Evolutionary conservation across 108 stramenopile genomes (phyloP), one percentile per base, ranked within the genome.

Genomic region (Discostella stelligeroides): DNA sequence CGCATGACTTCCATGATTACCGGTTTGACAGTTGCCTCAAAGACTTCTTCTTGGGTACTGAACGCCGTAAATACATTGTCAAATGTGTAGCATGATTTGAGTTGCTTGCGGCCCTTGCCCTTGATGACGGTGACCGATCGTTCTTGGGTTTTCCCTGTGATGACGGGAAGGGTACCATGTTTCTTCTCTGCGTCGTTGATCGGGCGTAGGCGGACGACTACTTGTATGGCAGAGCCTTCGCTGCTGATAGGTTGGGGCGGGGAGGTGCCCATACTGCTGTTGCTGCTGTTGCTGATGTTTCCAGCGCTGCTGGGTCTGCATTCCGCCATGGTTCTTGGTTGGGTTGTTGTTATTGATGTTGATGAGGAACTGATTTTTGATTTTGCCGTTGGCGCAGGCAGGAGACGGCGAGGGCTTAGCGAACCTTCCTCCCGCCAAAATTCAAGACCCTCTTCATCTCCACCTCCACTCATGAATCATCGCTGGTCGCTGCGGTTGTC

Each of bases 61-160:
- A 89, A 89, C 47, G 72, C 64, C n/a, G 83, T 82, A 58, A 92
- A 92, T 53, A 92, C 91, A 68, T 88, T 88, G 58, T 92, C 91
- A 63, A 92, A 92, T 10, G 72, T 29, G 61, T 84, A 92, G 7
- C 18, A 38, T 4, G 78, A 70, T 53, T 84, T 80, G 42, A 66
- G 66, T 65, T 92, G 88, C 17, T 74, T 76, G 7, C 72, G 48
- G 10, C 91, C 91, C 27, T 71, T 75, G 15, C 91, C 91, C 54
- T 85, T 88, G 63, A 92, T 86, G 42, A 89, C 91, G n/a, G 87
- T 86, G 11, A 92, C 86, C 14, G 80, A 65, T 46, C 81, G 76
- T 28, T 88, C 86, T 1, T 56, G 53, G 7, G 91, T 92, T 17
- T 82, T 86, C n/a, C 88, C 91, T 7, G 85, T 81, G 15, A 88